Evolutionary conservation across 306 rosid genomes (phyloP), one percentile per base, ranked within the genome.

Genomic region (Abrus pulchellus): DNA sequence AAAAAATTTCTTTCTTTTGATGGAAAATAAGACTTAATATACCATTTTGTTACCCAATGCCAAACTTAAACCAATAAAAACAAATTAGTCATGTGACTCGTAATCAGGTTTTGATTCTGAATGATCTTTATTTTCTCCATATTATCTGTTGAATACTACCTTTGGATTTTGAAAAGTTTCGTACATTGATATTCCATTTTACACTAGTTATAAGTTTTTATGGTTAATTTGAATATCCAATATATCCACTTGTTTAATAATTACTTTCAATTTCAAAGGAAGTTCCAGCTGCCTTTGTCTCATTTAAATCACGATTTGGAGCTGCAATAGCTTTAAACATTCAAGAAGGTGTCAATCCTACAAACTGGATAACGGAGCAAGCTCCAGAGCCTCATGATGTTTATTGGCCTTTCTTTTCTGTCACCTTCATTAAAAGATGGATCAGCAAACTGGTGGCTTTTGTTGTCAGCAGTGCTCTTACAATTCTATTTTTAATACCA

Each of bases 311-410:
- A 68, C 89, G 91, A 67, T 83, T 91, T 70, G 92, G 91, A 54
- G 97, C 97, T 74, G 94, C 97, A 40, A 55, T 77, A 74, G 92
- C 94, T 67, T 76, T 91, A 50, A 85, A 86, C 83, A 86, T 90
- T 45, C 97, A 82, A 80, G 94, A 84, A 86, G 91, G 94, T 43
- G 73, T 85, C 32, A 86, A 93, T 57, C 97, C 98, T 70, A 91
- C 87, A 10, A 85, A 93, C 81, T 91, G 98, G 98, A 68, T 86
- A 71, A 87, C 94, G 6, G 97, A 91, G 88, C 80, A 67, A 80
- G 94, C 98, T 70, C 98, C 98, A 6, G 97, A 93, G 68, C 98
- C 97, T 64, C 85, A 59, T 13, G 98, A 91, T 43, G 93, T 93
- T 71, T 82, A 91, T 82, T 93, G 97, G 98, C 91, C 93, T 70